Evolutionary conservation across 2,329 filamentous ascomycete species (phyloP), one percentile per base, ranked within the genome.

Genomic region (Ophiobolus disseminans): DNA sequence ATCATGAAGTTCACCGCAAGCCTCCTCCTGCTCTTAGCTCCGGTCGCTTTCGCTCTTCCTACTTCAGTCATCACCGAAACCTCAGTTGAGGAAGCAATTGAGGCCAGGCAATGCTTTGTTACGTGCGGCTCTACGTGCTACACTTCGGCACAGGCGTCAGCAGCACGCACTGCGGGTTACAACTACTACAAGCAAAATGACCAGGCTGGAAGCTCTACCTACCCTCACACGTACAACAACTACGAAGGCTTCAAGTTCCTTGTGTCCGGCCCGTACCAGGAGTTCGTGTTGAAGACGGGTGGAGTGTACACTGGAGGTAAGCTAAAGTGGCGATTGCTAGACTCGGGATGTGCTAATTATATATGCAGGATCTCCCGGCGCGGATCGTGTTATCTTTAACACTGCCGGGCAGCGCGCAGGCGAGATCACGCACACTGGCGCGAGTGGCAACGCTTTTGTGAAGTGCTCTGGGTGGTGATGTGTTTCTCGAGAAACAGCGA

Each of bases 381-480:
- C 87, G 14, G 86, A 89, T 66, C 83, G 87, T 40, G 83, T 89
- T 43, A 72, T 88, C 23, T 84, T 89, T 74, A 86, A 84, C 64
- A 76, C 64, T 0, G 52, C 72, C 13, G 82, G 86, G 59, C 50
- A 79, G 48, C 78, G 82, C 35, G 86, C 85, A 11, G 86, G 85
- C 28, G 75, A 81, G 21, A 87, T 90, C 54, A 90, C 87, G 0
- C 87, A 90, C 64, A 87, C 84, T 17, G 87, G 87, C 21, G 86
- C 87, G 14, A 83, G 79, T 40, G 85, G 85, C 6, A 85, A 89
- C 68, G 77, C 81, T 72, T 90, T 90, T 72, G 84, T 89, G 46
- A 80, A 77, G n/a, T 89, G 86, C 68, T 67, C 66, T 32, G 75
- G 75, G 22, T 62, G 57, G 55, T 60, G n/a, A n/a, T n/a, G n/a